Evolutionary conservation across 2,329 filamentous ascomycete genomes (phyloP), one percentile per base, ranked within the genome.

Genomic region (Bipolaris zeicola): DNA sequence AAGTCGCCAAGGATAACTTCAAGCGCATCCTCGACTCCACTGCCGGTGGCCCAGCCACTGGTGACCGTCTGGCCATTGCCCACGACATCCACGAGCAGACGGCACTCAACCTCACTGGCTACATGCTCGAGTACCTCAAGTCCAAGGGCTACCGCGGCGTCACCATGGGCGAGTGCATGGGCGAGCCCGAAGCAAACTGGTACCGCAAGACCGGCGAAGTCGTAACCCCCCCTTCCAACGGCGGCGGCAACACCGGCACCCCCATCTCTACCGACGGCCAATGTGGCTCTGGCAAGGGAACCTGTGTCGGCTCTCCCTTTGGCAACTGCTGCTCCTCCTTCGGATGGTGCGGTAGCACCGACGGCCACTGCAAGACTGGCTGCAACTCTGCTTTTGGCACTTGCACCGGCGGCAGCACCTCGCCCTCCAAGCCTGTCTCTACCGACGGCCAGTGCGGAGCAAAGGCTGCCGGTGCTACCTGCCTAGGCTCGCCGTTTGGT

Each of bases 41-140:
- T 4, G 22, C 56, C 5, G 66, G 55, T 31, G 62, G 62, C 20
- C 65, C 60, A 22, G 16, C 47, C 6, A 46, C 55, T 11, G 62
- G 62, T 7, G 46, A 74, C 39, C 84, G 81, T 62, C 67, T 88
- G 49, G 79, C 82, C 13, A 82, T 88, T 62, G 86, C 71, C 16
- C 80, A 82, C 65, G 80, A 82, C 60, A 81, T 80, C 36, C 77
- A 81, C 58, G 58, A 78, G 57, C 75, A 78, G 60, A 82, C 80
- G 6, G 80, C 78, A 4, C 60, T 75, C 24, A 73, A 72, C 46
- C 67, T 82, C 20, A 79, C 79, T 2, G 70, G 68, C 36, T 78
- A 74, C 62, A 79, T 81, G 71, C 78, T 82, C 36, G 63, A 78
- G 39, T 70, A 65, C 45, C 69, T 76, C 22, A 67, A 67, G 48